Evolutionary conservation across 2,329 filamentous ascomycete genomes (phyloP).

Genomic region (Calonectria hongkongensis): DNA sequence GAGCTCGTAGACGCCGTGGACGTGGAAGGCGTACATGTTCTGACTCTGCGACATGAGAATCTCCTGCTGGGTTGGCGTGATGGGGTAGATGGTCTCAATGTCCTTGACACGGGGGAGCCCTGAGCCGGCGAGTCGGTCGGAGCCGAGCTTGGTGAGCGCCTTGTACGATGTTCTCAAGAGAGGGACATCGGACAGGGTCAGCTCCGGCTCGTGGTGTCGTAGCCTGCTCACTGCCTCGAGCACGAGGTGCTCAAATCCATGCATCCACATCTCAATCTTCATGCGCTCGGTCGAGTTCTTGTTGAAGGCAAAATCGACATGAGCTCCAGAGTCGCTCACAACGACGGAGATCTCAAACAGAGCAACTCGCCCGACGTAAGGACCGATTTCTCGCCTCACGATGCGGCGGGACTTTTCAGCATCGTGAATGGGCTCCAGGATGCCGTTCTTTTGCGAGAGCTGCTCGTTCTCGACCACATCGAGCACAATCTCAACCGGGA

Average conservation of each 20-base stretch:
- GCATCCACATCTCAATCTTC: conserved; percentile 68
- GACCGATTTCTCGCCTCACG: conserved; percentile 66
- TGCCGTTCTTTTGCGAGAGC: conserved; percentile 67
- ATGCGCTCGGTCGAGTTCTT: conserved; percentile 63
- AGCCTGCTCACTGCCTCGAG: conserved; percentile 66
- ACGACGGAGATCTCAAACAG: conserved; percentile 71
- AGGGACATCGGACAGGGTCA: conserved; percentile 71
- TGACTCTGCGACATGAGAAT: conserved; percentile 68
- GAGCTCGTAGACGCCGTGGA: conserved; percentile 70
- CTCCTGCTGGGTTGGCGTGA: conserved; percentile 69
- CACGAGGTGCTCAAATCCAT: conserved; percentile 67
- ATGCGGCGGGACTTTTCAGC: conserved; percentile 63
- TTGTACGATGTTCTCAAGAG: conserved; percentile 68
- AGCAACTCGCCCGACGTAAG: conserved; percentile 68
- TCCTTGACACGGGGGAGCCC: conserved; percentile 65
- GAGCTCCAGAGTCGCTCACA: conserved; percentile 65
- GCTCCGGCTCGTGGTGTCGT: conserved; percentile 64
- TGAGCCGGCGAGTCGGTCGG: conserved; percentile 63
- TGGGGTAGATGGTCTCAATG: conserved; percentile 70
- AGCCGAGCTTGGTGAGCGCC: conserved; percentile 66
- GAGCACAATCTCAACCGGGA: conserved; percentile 76
- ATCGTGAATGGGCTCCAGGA: conserved; percentile 68
- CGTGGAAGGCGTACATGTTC: conserved; percentile 64
- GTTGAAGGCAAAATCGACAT: conserved; percentile 68
- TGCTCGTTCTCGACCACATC: conserved; percentile 72